phyloP scores from a whole-genome alignment of 345 rosid species.

The Brassica juncea region DNA sequence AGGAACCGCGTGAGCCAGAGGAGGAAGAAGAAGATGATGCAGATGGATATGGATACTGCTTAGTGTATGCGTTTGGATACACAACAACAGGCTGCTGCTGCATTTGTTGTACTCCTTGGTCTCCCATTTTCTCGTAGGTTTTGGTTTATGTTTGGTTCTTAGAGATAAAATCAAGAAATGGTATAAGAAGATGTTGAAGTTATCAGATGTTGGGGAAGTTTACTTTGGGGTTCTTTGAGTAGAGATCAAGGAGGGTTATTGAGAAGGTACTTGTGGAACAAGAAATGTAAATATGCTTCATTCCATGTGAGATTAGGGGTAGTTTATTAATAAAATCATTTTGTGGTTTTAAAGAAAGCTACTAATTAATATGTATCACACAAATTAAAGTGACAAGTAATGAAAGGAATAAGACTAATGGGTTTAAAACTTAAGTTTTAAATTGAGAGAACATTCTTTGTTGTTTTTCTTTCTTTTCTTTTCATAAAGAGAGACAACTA shows the following conservation, averaged over 20 bases:
- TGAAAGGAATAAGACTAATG: slow-evolving; percentile 32
- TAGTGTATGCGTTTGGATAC: slow-evolving; percentile 54
- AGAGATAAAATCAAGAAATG: slow-evolving; percentile 18
- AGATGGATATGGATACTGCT: slow-evolving; percentile 45
- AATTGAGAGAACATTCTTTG: slow-evolving; percentile 38
- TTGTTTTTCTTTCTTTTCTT: slow-evolving; percentile 41
- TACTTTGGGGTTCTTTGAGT: slow-evolving; percentile 41
- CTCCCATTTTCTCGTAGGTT: slow-evolving; percentile 31
- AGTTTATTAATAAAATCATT: slow-evolving; percentile 21
- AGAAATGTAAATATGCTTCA: slow-evolving; percentile 39
- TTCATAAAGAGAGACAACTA: slow-evolving; percentile 42
- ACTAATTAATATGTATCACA: slow-evolving; percentile 2
- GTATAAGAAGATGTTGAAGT: slow-evolving; percentile 22
- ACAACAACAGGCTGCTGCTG: slow-evolving; percentile 50
- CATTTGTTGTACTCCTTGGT: slow-evolving; percentile 41
- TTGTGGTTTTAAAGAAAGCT: neutral
- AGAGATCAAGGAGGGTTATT: slow-evolving; percentile 39
- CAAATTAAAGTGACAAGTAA: slow-evolving; percentile 34
- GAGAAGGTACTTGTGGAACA: slow-evolving; percentile 38
- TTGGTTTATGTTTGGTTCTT: slow-evolving; percentile 14
- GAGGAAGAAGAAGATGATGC: slow-evolving; percentile 36
- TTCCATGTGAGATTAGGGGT: slow-evolving; percentile 31
- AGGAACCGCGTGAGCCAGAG: slow-evolving; percentile 63
- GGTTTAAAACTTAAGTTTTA: slow-evolving; percentile 23
- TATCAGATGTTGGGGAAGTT: slow-evolving; percentile 14